These are phyloP conservation scores for Teratosphaeria pseudoeucalypti DNA, from an alignment of 2,329 filamentous ascomycete genomes.

Conservation along the genomic window DNA sequence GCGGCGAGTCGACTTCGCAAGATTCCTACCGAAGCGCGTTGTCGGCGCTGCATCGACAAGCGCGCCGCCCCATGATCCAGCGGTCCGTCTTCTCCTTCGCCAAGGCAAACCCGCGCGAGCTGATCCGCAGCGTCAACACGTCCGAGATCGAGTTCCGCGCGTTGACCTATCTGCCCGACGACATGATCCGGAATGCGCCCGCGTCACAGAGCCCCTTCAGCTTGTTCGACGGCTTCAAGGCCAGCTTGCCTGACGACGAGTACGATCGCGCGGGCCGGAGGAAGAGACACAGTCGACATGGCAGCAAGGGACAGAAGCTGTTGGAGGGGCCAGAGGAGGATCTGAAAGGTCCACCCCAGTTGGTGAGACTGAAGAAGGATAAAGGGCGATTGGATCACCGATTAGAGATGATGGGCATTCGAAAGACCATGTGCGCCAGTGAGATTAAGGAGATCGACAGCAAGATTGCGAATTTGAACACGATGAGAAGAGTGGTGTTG, in stretches of 20 bases:
- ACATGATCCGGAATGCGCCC: constrained; percentile 79
- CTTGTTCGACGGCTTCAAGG: constrained; percentile 92
- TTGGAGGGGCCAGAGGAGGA: constrained; percentile 46
- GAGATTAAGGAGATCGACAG: constrained; percentile 95
- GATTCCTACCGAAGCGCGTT: constrained; percentile 76
- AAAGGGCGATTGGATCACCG: constrained; percentile 70
- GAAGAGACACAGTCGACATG: constrained; percentile 56
- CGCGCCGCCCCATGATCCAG: constrained; percentile 74
- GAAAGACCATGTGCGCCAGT: constrained; percentile 95
- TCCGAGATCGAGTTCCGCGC: constrained; percentile 94
- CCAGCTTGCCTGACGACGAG: constrained; percentile 60
- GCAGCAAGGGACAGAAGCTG: constrained; percentile 66
- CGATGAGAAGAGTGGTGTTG: constrained; percentile 84
- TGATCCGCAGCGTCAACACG: constrained; percentile 85
- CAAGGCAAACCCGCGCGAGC: constrained; percentile 81
- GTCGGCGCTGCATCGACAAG: constrained; percentile 78
- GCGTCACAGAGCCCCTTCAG: constrained; percentile 80
- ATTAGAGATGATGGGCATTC: constrained; percentile 79
- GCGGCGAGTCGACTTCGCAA: constrained; percentile 15
- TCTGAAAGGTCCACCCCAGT: constrained; percentile 52
- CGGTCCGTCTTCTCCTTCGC: constrained; percentile 85
- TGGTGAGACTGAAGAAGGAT: constrained; percentile 69
- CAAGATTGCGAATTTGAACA: constrained; percentile 86
- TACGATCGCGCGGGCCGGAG: constrained; percentile 37
- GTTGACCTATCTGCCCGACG: constrained; percentile 77